Base-by-base conservation (phyloP, 805 yeast species). In the Metschnikowia dekortorum region DNA sequence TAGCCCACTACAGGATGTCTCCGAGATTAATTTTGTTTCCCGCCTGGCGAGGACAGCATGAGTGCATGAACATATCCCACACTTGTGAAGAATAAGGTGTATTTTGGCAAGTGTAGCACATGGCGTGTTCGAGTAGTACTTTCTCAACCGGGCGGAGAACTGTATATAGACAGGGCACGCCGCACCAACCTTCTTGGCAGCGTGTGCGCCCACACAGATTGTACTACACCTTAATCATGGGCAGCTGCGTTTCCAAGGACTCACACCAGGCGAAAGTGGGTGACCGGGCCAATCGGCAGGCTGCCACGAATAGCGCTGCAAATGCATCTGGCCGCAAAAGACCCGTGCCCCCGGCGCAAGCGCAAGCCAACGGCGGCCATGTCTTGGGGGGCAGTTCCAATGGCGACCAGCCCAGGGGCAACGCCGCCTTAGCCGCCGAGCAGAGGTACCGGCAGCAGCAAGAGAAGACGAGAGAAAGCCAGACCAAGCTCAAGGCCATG, bases 371-470 rank as follows among this genome's bases (percentile, higher is more conserved):
- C 13, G 22, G 32, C 9, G 45, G 36, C 16, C 45, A 41, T 29
- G 45, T 41, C 6, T 34, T 43, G 26, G 46, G 46, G 6, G 46
- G 46, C 16, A 34, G 39, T 34, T 18, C 31, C 26, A 34, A 32
- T 8, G 29, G 39, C 9, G 37, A 43, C 22, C 29, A 41, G 22
- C 46, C 54, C 18, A 56, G 68, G 16, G 67, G 59, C 18, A 75
- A 75, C 2, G 73, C 66, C 2, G 77, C 75, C 5, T 56, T 53
- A 39, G 78, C 78, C 6, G 77, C 77, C 1, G 72, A 73, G 47
- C 61, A 55, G 34, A 53, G 78, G 41, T 66, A 53, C 51, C 53
- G 62, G 31, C 61, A 58, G 40, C 66, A 63, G 28, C 69, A 69
- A 47, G 63, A 62, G 28, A 57, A 66, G 42, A 29, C 53, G 22